Evolutionary conservation across 257 asterid genomes (phyloP), one percentile per base, ranked within the genome.

Genomic region (Eustoma russellianum): DNA sequence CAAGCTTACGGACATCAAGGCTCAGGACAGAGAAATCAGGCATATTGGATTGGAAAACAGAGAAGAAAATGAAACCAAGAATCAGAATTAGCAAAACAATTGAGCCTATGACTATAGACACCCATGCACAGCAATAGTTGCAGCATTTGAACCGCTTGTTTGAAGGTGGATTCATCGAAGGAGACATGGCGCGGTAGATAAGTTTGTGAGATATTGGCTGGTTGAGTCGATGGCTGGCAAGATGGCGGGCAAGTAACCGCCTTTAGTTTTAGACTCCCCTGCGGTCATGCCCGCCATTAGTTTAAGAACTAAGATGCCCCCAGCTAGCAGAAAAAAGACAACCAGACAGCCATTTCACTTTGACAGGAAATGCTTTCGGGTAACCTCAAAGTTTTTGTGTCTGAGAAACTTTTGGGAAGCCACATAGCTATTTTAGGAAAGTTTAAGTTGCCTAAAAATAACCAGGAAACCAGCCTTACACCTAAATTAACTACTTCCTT

Each of bases 121-220:
- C 43, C 57, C 57, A 50, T 15, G 65, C 65, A 52, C 65, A 60
- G 13, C 65, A 60, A 18, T 19, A 6, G 41, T 40, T 60, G n/a
- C 56, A 19, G 10, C 49, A 56, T 12, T 28, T 10, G 5, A 9
- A 7, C 30, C 33, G 17, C 40, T 41, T 58, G 35, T 44, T 30
- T 33, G 43, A 33, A 40, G 33, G 61, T 16, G 5, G 61, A 34
- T 7, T 28, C 41, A 10, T 24, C 13, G 60, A 41, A 38, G 11
- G 58, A 53, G 47, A 53, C 58, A 17, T 9, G 58, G 46, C 30
- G 45, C 12, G 14, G 9, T 33, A 33, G 19, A 33, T 52, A 2
- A 30, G 14, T 15, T 38, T 38, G 43, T 6, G 46, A 52, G 3
- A 3, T 2, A 2, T 16, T 17, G 52, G 49, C 41, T 3, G 47